phyloP scores from a whole-genome alignment of 371 early-diverging fungal genomes.

The Sporodiniella umbellata region DNA sequence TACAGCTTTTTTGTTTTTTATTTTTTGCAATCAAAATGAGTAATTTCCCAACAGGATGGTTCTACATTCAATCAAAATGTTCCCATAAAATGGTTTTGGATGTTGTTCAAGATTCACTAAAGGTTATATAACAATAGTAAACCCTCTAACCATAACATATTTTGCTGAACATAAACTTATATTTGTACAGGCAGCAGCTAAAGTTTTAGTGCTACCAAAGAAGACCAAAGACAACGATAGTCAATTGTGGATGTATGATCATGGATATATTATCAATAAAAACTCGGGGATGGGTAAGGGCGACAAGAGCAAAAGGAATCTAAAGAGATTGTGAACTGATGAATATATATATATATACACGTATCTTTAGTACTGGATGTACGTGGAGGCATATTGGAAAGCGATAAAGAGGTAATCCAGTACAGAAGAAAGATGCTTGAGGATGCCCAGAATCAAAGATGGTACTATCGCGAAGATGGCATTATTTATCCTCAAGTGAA shows the following conservation, averaged over 20 bases:
- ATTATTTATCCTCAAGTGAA: slow-evolving; percentile 45
- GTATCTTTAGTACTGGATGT: slow-evolving; percentile 36
- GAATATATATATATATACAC: no score
- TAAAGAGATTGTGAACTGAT: no score
- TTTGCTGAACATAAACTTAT: background rate
- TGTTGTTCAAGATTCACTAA: slow-evolving; percentile 36
- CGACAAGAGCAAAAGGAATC: no score
- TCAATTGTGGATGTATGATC: slow-evolving; percentile 29
- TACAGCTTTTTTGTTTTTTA: background rate
- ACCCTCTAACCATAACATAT: background rate
- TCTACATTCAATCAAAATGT: slow-evolving; percentile 44
- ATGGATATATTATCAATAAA: slow-evolving; percentile 21
- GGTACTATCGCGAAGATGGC: slow-evolving; percentile 51
- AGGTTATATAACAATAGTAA: no score
- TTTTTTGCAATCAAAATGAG: no score
- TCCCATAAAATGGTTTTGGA: slow-evolving; percentile 46
- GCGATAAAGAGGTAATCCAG: slow-evolving; percentile 45
- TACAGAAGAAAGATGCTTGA: slow-evolving; percentile 45
- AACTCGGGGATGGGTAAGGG: slow-evolving; percentile 28
- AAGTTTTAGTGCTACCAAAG: slow-evolving; percentile 37
- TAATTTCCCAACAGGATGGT: slow-evolving; percentile 48
- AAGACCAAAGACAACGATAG: slow-evolving; percentile 34
- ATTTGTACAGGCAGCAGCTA: slow-evolving; percentile 29
- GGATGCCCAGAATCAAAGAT: slow-evolving; percentile 45
- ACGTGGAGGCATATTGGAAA: slow-evolving; percentile 29